Evolutionary conservation across 2,329 filamentous ascomycete genomes (phyloP).

Genomic region (Tolypocladium guangdongense): DNA sequence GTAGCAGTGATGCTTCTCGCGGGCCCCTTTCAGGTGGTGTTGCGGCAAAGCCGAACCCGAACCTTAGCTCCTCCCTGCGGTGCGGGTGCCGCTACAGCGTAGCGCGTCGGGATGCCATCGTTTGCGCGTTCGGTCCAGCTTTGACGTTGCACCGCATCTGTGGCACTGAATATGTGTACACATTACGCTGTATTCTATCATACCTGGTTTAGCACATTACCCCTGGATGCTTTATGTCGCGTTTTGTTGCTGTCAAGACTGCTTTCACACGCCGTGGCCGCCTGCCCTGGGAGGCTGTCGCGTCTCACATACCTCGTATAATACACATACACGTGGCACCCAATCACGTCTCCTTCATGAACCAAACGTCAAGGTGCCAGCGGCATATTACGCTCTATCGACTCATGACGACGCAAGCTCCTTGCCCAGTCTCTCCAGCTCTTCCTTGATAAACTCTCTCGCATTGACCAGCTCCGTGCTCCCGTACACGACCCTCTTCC

Average conservation of each 20-base stretch:
- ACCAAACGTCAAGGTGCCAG: neutral
- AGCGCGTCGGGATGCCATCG: neutral
- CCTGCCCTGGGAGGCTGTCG: too few relatives aligned
- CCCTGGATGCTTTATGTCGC: too few relatives aligned
- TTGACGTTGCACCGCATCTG: neutral
- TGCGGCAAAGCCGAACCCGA: neutral
- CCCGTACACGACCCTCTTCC: conserved; percentile 83
- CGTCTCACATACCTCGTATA: neutral
- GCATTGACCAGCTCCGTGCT: conserved; percentile 76
- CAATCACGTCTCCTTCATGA: neutral
- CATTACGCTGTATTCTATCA: too few relatives aligned
- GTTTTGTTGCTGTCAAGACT: too few relatives aligned
- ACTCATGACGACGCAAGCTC: conserved; percentile 33
- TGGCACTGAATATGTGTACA: neutral
- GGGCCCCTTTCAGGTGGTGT: neutral
- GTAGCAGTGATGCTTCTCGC: neutral
- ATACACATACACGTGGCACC: too few relatives aligned
- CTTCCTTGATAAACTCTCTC: conserved; percentile 52
- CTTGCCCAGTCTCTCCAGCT: conserved; percentile 50
- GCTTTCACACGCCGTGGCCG: too few relatives aligned
- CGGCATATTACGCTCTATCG: neutral
- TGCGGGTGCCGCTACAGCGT: neutral
- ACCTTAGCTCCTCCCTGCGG: neutral
- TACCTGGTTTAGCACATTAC: too few relatives aligned
- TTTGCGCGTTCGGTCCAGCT: neutral